A percentile compares a stretch with the other conserved stretches of the same genome.
Conservation (phyloP, 345 rosid species). For the Populus ilicifolia region DNA sequence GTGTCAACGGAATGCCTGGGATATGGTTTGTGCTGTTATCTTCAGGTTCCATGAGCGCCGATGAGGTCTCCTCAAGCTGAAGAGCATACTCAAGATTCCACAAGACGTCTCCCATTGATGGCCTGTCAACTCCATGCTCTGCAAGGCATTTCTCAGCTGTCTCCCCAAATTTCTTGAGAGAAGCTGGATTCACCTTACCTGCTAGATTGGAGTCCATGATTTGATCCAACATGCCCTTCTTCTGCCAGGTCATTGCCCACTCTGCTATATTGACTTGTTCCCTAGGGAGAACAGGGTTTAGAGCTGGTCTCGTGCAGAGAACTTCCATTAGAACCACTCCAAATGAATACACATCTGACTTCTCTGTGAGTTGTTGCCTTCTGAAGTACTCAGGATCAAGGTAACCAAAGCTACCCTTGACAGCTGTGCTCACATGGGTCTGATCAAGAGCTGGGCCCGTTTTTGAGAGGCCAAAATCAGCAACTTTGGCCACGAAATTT, state of each 20-base stretch:
- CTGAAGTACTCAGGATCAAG: conserved; percentile 98
- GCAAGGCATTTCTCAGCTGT: conserved; percentile 98
- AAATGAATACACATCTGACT: conserved; percentile 93
- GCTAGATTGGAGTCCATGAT: conserved; percentile 83
- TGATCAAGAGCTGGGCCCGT: conserved; percentile 89
- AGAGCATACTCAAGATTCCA: conserved; percentile 97
- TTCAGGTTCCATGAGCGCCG: conserved; percentile 84
- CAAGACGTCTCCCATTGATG: conserved; percentile 95
- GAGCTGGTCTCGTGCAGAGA: conserved; percentile 91
- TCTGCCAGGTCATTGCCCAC: conserved; percentile 98
- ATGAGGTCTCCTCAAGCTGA: conserved; percentile 88
- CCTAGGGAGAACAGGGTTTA: conserved; percentile 91
- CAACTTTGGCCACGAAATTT: conserved; percentile 89
- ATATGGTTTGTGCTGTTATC: conserved; percentile 97
- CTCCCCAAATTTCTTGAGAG: conserved; percentile 94
- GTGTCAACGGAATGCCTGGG: conserved; percentile 72
- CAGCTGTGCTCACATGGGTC: conserved; percentile 97
- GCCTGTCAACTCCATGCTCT: conserved; percentile 89
- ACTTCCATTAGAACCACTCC: conserved; percentile 99
- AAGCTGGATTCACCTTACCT: conserved; percentile 81
- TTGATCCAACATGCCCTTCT: conserved; percentile 92
- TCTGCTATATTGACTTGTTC: conserved; percentile 99
- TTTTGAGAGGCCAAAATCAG: conserved; percentile 97
- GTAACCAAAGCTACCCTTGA: conserved; percentile 99
- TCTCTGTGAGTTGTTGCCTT: conserved; percentile 93